These are phyloP conservation scores for Chlorencoelia australis DNA, from an alignment of 2,329 filamentous ascomycete genomes.

Conservation along the genomic window DNA sequence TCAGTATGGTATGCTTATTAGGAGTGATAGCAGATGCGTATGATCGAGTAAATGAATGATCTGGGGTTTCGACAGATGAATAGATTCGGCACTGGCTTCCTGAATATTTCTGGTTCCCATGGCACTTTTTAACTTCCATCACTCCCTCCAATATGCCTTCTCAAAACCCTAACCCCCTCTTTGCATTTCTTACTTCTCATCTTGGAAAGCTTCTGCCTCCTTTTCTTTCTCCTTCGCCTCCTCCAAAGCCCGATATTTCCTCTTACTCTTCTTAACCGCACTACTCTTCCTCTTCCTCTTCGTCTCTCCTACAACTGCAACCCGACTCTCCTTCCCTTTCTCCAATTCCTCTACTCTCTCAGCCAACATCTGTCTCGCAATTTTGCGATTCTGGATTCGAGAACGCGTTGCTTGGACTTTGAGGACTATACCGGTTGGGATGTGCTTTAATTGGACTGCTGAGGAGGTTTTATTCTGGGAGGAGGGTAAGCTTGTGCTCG, in stretches of 20 bases:
- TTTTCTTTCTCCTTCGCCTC: constrained; percentile 18
- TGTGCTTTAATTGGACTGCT: constrained; percentile 84
- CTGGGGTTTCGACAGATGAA: no score
- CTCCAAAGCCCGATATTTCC: constrained; percentile 60
- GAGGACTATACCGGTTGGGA: constrained; percentile 82
- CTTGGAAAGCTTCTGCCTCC: constrained; percentile 1
- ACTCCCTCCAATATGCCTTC: no score
- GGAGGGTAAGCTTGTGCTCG: constrained; percentile 3
- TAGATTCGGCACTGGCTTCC: no score
- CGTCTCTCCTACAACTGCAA: constrained; percentile 50
- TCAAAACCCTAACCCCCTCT: background rate
- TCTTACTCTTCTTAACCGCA: constrained; percentile 67
- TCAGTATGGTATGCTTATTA: no score
- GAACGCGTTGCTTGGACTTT: constrained; percentile 91
- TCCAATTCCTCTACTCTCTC: constrained; percentile 52
- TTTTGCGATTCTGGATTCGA: constrained; percentile 75
- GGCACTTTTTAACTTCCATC: no score
- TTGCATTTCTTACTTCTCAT: background rate
- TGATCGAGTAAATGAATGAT: no score
- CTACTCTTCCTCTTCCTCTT: constrained; percentile 65
- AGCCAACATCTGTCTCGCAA: constrained; percentile 61
- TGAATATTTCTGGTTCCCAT: no score
- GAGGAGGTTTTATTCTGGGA: constrained; percentile 87
- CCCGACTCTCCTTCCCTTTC: constrained; percentile 61
- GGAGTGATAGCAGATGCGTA: no score